Evolutionary conservation across 305 asterid genomes (phyloP).

Genomic region (Rubia peregrina): DNA sequence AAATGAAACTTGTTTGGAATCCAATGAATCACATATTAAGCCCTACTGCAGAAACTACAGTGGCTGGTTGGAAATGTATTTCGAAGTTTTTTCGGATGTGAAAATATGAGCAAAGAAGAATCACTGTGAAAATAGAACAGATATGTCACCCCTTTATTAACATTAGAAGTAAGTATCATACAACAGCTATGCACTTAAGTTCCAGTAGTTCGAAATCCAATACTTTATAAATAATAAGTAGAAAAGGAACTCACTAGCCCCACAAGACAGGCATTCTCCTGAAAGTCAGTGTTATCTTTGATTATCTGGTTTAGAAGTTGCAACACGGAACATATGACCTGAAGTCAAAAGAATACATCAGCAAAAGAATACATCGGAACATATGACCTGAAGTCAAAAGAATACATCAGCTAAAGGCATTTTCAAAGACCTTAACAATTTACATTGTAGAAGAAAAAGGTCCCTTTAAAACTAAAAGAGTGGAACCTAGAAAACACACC

Average conservation of each 20-base stretch:
- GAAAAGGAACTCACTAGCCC: constrained; percentile 76
- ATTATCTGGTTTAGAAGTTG: constrained; percentile 88
- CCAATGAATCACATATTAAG: not conserved
- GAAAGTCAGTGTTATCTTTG: constrained; percentile 84
- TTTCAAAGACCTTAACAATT: not conserved
- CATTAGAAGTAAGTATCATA: not conserved
- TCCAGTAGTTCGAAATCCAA: not conserved
- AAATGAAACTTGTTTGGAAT: not conserved
- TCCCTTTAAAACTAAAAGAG: not conserved
- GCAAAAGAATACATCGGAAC: too few species aligned
- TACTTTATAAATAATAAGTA: not conserved
- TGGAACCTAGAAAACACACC: constrained; percentile 43
- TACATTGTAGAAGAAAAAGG: not conserved
- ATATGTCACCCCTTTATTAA: not conserved
- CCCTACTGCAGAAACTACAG: not conserved
- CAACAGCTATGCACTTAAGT: not conserved
- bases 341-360: constrained; percentile 23
- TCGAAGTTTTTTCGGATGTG: not conserved
- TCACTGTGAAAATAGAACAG: not conserved
- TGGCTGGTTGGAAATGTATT: not conserved
- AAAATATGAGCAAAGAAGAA: not conserved
- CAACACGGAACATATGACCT: constrained; percentile 89
- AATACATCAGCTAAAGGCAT: constrained; percentile 8
- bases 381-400: too few species aligned
- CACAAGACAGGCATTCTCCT: constrained; percentile 97